These are phyloP conservation scores for Verticillium longisporum DNA, from an alignment of 2,329 filamentous ascomycete genomes.

Conservation along the genomic window DNA sequence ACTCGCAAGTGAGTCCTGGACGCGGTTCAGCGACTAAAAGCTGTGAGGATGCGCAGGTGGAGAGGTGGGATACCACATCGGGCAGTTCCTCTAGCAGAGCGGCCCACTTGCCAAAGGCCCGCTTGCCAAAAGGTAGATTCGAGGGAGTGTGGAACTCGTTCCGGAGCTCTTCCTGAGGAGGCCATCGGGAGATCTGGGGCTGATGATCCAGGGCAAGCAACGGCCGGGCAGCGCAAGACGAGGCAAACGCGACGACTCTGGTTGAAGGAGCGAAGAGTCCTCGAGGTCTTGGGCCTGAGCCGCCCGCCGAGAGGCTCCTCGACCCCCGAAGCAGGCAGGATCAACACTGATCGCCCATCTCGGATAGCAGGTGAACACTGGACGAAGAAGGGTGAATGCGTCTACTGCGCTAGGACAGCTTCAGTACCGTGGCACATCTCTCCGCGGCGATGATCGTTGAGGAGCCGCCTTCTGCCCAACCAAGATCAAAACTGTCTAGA, in stretches of 20 bases:
- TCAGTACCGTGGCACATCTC: not conserved
- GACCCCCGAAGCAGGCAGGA: not conserved
- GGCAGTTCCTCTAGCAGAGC: slow-evolving; percentile 12
- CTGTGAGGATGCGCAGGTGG: slow-evolving; percentile 19
- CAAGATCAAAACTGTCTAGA: not conserved
- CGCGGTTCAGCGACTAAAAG: slow-evolving; percentile 22
- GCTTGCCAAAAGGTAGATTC: slow-evolving; percentile 12
- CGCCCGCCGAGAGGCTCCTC: not conserved
- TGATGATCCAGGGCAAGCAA: not conserved
- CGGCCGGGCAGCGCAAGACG: not conserved
- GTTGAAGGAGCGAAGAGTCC: not conserved
- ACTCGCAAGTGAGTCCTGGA: not conserved
- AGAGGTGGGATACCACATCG: slow-evolving; percentile 9
- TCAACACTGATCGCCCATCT: not conserved
- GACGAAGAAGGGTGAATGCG: not conserved
- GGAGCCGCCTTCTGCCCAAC: not conserved
- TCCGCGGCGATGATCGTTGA: not conserved
- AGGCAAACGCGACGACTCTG: not conserved
- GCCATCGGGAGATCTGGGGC: not conserved
- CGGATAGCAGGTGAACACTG: not conserved
- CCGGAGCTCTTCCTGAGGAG: not conserved
- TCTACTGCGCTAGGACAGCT: not conserved
- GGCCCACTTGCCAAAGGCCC: too few relatives aligned
- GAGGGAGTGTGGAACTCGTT: slow-evolving; percentile 4
- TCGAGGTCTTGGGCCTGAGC: not conserved